Conservation (phyloP, 2,329 filamentous ascomycete species). For the Fusarium sp. region DNA sequence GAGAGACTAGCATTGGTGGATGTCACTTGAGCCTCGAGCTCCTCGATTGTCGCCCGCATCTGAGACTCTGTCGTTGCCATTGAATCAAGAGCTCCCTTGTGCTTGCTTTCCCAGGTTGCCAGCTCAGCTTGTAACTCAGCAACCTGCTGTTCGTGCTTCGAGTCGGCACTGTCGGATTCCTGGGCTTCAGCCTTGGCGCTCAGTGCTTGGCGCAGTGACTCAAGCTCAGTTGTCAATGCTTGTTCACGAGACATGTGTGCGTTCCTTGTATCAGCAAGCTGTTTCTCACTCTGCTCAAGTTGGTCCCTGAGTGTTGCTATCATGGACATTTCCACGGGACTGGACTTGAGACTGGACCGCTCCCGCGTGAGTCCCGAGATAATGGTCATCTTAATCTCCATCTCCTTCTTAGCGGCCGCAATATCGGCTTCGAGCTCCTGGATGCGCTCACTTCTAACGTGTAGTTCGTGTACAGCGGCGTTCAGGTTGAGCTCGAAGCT, state of each 20-base stretch:
- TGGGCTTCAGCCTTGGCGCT: constrained; percentile 39
- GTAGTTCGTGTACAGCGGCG: constrained; percentile 90
- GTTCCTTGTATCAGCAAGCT: constrained; percentile 78
- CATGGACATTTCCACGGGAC: constrained; percentile 90
- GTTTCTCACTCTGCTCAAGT: constrained; percentile 84
- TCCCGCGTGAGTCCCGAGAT: constrained; percentile 95
- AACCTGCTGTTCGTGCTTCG: constrained; percentile 66
- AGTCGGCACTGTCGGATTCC: constrained; percentile 46
- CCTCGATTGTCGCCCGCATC: constrained; percentile 74
- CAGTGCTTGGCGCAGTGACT: constrained; percentile 69
- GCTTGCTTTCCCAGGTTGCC: constrained; percentile 77
- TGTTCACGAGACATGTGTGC: constrained; percentile 77
- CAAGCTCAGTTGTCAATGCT: constrained; percentile 76
- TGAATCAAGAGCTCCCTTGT: constrained; percentile 73
- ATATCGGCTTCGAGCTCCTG: constrained; percentile 90
- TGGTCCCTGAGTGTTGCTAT: constrained; percentile 88
- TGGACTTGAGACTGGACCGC: constrained; percentile 83
- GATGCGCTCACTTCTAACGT: constrained; percentile 85
- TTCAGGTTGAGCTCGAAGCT: constrained; percentile 93
- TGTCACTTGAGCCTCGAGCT: constrained; percentile 71
- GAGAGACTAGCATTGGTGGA: constrained; percentile 63
- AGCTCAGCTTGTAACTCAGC: constrained; percentile 75
- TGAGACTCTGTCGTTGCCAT: constrained; percentile 77
- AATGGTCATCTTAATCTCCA: constrained; percentile 96
- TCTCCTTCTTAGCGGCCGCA: constrained; percentile 85